These are phyloP conservation scores for Serendipita sp. DNA, from an alignment of 768 basidiomycete genomes.

Conservation along the genomic window DNA sequence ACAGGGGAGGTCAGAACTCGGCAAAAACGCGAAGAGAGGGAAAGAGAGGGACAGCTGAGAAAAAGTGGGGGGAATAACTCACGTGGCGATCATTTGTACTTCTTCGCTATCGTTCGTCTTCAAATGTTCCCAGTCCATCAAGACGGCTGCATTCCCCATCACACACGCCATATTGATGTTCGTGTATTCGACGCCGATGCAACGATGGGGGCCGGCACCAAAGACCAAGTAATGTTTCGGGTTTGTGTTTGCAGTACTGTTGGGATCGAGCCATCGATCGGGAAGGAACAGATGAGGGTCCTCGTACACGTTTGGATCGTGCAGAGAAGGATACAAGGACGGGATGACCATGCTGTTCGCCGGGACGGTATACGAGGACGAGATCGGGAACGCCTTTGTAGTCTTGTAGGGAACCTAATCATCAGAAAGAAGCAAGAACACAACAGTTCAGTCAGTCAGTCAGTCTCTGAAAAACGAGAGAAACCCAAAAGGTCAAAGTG, in stretches of 20 bases:
- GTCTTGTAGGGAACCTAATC: slow-evolving; percentile 80
- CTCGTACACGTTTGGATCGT: slow-evolving; percentile 77
- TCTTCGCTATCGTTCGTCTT: slow-evolving; percentile 61
- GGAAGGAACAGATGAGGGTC: slow-evolving; percentile 70
- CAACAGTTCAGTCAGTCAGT: slow-evolving; percentile 3
- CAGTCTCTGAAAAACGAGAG: background rate
- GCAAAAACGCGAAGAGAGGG: background rate
- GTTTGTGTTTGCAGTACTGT: slow-evolving; percentile 60
- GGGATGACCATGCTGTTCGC: slow-evolving; percentile 88
- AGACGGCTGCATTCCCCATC: slow-evolving; percentile 62
- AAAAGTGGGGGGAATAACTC: slow-evolving; percentile 11
- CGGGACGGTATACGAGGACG: slow-evolving; percentile 83
- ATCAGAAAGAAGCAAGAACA: background rate
- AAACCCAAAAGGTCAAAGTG: slow-evolving; percentile 1
- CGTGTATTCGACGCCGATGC: slow-evolving; percentile 87
- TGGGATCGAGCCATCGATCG: slow-evolving; percentile 83
- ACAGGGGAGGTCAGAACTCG: background rate
- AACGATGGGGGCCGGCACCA: slow-evolving; percentile 83
- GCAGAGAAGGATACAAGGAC: slow-evolving; percentile 80
- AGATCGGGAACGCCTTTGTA: slow-evolving; percentile 81
- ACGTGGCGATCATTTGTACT: slow-evolving; percentile 88
- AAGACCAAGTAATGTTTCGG: slow-evolving; percentile 95
- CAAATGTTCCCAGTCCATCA: slow-evolving; percentile 79
- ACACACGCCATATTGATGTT: slow-evolving; percentile 77
- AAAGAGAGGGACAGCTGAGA: background rate